Evolutionary conservation across 768 basidiomycete genomes (phyloP).

Genomic region (Rhodosporidiobolus odoratus): DNA sequence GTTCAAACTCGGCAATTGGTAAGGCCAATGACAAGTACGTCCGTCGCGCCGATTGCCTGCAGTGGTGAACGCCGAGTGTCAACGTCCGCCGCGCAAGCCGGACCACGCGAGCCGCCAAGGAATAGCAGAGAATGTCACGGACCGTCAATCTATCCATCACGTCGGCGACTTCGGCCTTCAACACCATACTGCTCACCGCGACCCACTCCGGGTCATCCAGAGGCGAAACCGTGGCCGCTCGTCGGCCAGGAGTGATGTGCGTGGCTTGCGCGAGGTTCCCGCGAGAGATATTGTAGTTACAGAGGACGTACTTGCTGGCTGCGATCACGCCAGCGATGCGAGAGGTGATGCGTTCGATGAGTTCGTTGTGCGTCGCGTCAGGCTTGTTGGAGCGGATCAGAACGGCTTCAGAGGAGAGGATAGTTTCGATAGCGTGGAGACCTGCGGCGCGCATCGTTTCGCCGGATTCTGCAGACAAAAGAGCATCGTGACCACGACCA

Average conservation of each 20-base stretch:
- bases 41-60: slow-evolving; percentile 70
- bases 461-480: slow-evolving; percentile 68
- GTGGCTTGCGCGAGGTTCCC: slow-evolving; percentile 60
- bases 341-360: slow-evolving; percentile 73
- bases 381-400: slow-evolving; percentile 65
- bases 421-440: slow-evolving; percentile 81
- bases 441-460: slow-evolving; percentile 99
- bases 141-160: slow-evolving; percentile 81
- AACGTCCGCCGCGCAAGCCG: neutral
- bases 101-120: neutral
- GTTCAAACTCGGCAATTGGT: slow-evolving; percentile 84
- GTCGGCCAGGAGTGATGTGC: slow-evolving; percentile 74
- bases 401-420: slow-evolving; percentile 82
- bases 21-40: slow-evolving; percentile 80
- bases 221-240: slow-evolving; percentile 75
- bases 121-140: neutral
- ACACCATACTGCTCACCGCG: slow-evolving; percentile 76
- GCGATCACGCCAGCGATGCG: slow-evolving; percentile 91
- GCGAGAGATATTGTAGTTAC: slow-evolving; percentile 85
- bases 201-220: slow-evolving; percentile 83
- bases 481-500: neutral
- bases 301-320: slow-evolving; percentile 69
- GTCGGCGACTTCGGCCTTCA: slow-evolving; percentile 54
- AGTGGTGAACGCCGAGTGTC: too few species aligned
- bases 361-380: slow-evolving; percentile 57